Base-by-base conservation (phyloP, 2,329 filamentous ascomycete genomes). In the Cytospora piceae region DNA sequence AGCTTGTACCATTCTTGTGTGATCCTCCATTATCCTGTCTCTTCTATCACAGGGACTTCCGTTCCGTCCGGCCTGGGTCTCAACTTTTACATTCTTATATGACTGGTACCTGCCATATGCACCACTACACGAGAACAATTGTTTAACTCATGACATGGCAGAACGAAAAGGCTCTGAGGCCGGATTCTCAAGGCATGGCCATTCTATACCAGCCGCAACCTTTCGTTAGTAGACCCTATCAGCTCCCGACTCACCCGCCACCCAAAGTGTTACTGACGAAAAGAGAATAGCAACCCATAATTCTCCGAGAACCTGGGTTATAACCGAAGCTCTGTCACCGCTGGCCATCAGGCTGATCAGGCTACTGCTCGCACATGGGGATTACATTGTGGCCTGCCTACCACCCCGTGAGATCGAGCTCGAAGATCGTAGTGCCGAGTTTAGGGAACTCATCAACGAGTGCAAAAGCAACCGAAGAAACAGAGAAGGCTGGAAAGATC, bases 251-350 rank as follows among this genome's bases (percentile, higher is more conserved):
- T 20, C 61, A 65, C 52, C 58, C 37, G 37, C 15, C 4, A 61
- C 55, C 51, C 60, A 59, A 58, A 68, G 65, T 49, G 71, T 63
- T 12, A 67, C 69, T 62, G 67, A 75, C 75, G 78, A 73, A 77
- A 77, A 75, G 75, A 73, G 69, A 72, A 71, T 62, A 87, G 85
- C 87, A 68, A 88, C 86, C 27, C 86, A 89, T 76, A 89, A 89
- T 74, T 89, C 86, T 37, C 93, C 94, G 59, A 90, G 94, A 73
- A 92, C 94, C 73, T 98, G 95, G 95, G 89, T 99, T 74, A 82
- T 99, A 70, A 97, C 94, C 14, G 90, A 92, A 66, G 92, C 92
- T 39, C 86, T 94, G 67, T 94, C 93, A 42, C 93, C 94, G 15
- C 85, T 97, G 69, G 90, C 90, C 62, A 90, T 97, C 67, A 90